Base-by-base conservation (phyloP, 345 rosid species). In the Melaleuca alternifolia region DNA sequence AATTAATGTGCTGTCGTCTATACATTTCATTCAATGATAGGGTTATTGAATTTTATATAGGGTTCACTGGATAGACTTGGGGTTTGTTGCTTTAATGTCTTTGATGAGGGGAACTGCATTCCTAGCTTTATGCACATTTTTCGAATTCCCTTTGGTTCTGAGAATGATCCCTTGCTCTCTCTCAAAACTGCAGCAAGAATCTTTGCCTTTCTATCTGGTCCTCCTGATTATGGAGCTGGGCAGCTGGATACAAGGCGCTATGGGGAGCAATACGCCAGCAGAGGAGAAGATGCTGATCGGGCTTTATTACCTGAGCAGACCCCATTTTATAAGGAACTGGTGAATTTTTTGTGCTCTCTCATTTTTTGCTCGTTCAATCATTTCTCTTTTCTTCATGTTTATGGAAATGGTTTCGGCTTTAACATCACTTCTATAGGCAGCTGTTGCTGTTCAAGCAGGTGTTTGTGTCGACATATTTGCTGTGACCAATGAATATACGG, bases 151-250 rank as follows among this genome's bases (percentile, higher is more conserved):
- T 33, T 37, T 71, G 79, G 10, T 83, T 51, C 57, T 83, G 6
- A 24, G 24, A 9, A 71, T 71, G 46, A 18, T 51, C n/a, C 48
- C 50, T 11, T 75, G 52, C 76, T 44, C 24, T 50, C 54, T 54
- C 77, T 86, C 84, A 28, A 52, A 18, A 85, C 50, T 84, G 93
- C 97, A 98, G 99, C 98, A 89, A 95, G 99, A 92, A 96, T 96
- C 57, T 98, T 95, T 92, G 94, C 98, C 84, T 98, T 95, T 90
- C 86, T 98, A 61, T 98, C 99, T 87, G 99, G 99, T 86, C 98
- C 98, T 91, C 99, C 99, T 90, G 99, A 98, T 93, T 93, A 94
- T 90, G 99, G 99, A 88, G 96, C 96, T 91, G 99, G 99, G 86
- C 99, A 96, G 87, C 90, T 97, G 82, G 99, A 97, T 91, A 97